Evolutionary conservation across 345 rosid species (phyloP), one percentile per base, ranked within the genome.

Genomic region (Punica granatum): DNA sequence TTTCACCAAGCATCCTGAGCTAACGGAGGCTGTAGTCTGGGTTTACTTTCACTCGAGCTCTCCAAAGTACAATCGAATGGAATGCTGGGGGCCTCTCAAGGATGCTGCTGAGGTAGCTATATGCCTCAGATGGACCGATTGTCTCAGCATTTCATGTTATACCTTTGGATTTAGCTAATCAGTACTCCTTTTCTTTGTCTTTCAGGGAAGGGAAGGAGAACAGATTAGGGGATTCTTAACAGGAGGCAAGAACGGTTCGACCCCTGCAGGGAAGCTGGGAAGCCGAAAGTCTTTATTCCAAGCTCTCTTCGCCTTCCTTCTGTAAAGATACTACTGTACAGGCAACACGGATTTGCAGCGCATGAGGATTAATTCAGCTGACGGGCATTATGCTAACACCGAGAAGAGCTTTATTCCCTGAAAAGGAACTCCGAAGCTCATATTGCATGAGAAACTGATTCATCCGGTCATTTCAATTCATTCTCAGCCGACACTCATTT

Each of bases 11-110:
- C 75, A 90, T 74, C 92, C 93, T 16, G 93, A 84, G 82, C 73
- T 92, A 65, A 65, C 72, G 81, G 86, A 92, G 69, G 81, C 92
- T 41, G 67, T 78, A 64, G 97, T 88, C 64, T 76, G 90, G 86
- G 89, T 90, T 63, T 92, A 90, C 73, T 92, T 92, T 66, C 98
- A 92, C 69, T 92, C 97, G 23, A 79, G 88, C 68, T 78, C 85
- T 32, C 82, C 77, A 21, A 77, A 83, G 67, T 90, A 82, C 83
- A 90, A 92, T 60, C 77, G 89, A 16, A 69, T 88, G 28, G 96
- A 92, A 72, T 85, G 84, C 72, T 92, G 97, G 97, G 97, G 97
- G 36, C 83, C 90, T 26, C 83, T 92, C 53, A 83, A 79, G 78
- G 90, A 90, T 70, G 98, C 92, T 76, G 82, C 85, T 28, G 68